Evolutionary conservation across 129 eudicot species (phyloP), one percentile per base, ranked within the genome.

Genomic region (Silybum marianum): DNA sequence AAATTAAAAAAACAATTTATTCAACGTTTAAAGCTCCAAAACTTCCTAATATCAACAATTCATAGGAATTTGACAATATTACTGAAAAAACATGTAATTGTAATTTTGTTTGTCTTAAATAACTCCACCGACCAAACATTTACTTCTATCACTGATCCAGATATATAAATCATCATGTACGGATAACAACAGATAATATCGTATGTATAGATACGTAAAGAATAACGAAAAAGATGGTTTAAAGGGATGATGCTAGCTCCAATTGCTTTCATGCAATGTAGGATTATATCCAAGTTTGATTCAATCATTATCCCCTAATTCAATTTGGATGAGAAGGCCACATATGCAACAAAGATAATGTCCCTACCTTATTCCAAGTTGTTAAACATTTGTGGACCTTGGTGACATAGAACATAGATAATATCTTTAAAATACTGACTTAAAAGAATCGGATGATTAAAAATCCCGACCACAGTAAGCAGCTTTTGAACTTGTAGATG

Each of bases 241-340:
- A 16, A 19, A 62, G 10, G 4, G 3, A 62, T 62, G 69, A 81
- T 74, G 22, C n/a, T n/a, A n/a, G n/a, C 60, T 65, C 39, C 46
- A 81, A 23, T 81, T 69, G 84, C 80, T 81, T 65, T 81, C 84
- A 81, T 81, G 84, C 84, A 74, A 81, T 74, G 80, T 81, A 74
- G 75, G 84, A 81, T 67, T 76, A 74, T 81, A 81, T 81, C 75
- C 80, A 81, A 73, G 10, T 44, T 44, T 66, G 69, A 81, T 81
- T 66, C 75, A 44, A 81, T 81, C 60, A 74, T 81, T 81, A 81
- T 81, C 84, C 28, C 38, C 58, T n/a, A 58, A 10, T 18, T 58
- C 54, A 22, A 63, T 81, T 73, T 81, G 84, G 84, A 81, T 63
- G 80, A 81, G 84, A 81, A 81, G 75, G 84, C 80, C 84, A 81